These are phyloP conservation scores for Umbelopsis sp. DNA, from an alignment of 371 early-diverging fungal genomes.

Conservation along the genomic window DNA sequence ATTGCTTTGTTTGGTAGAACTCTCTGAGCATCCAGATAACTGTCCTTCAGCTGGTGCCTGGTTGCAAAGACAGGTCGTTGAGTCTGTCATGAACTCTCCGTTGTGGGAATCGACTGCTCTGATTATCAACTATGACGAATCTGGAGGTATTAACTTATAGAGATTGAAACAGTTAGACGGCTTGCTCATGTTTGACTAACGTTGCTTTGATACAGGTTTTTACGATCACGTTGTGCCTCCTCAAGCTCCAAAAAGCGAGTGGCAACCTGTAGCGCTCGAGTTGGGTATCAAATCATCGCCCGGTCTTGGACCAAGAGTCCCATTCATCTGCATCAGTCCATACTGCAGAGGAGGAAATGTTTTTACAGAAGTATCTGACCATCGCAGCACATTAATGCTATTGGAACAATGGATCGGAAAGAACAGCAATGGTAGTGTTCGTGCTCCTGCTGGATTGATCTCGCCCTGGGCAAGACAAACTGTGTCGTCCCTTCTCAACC, in stretches of 20 bases:
- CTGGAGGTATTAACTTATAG: conserved; percentile 2
- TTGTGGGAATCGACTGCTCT: conserved; percentile 31
- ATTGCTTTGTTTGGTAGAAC: not conserved
- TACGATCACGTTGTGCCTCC: conserved; percentile 35
- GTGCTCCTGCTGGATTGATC: conserved; percentile 28
- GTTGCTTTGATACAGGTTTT: conserved; percentile 14
- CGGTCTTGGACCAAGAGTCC: conserved; percentile 32
- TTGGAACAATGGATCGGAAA: conserved; percentile 37
- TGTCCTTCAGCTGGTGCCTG: conserved; percentile 36
- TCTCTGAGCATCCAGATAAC: conserved; percentile 31
- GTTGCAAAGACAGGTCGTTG: conserved; percentile 34
- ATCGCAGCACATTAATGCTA: conserved; percentile 27
- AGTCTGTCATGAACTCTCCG: conserved; percentile 30
- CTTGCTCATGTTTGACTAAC: no score
- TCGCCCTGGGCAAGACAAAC: conserved; percentile 26
- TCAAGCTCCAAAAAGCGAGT: conserved; percentile 23
- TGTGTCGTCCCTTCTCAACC: conserved; percentile 25
- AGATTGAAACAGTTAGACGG: no score
- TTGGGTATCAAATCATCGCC: conserved; percentile 2
- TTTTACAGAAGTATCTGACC: conserved; percentile 31
- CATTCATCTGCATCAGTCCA: conserved; percentile 31
- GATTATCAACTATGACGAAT: conserved; percentile 37
- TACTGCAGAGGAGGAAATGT: conserved; percentile 35
- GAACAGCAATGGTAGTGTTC: conserved; percentile 17
- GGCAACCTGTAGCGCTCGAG: conserved; percentile 23